These are phyloP conservation scores for Suillus paluster DNA, from an alignment of 768 basidiomycete species.

Conservation along the genomic window DNA sequence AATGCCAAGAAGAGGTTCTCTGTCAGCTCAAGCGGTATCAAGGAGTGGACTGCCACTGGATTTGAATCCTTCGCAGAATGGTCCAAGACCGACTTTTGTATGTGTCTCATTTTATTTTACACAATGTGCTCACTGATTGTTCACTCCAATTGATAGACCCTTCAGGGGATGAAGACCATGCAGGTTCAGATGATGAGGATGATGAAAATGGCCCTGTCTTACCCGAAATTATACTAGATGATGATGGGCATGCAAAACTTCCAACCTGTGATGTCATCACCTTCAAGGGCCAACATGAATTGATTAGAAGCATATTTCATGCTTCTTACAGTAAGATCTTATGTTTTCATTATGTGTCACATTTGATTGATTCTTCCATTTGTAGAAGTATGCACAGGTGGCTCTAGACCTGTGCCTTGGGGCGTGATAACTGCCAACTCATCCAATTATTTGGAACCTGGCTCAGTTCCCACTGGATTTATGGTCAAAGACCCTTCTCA, in stretches of 20 bases:
- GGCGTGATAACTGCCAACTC: background rate
- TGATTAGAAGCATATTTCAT: background rate
- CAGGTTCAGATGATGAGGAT: background rate
- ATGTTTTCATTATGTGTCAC: background rate
- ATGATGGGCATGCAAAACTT: background rate
- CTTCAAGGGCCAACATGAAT: too few relatives aligned
- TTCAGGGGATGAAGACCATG: slow-evolving; percentile 6
- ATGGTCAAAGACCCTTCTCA: background rate
- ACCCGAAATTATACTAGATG: background rate
- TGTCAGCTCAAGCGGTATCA: too few relatives aligned
- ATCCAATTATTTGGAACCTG: background rate
- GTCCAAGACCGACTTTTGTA: background rate
- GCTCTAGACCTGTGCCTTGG: background rate
- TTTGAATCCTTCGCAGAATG: too few relatives aligned
- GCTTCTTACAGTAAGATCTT: background rate
- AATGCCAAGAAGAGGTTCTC: too few relatives aligned
- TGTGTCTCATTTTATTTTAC: background rate
- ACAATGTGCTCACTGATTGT: background rate
- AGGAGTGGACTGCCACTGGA: too few relatives aligned
- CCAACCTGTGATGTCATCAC: background rate
- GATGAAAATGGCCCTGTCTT: background rate
- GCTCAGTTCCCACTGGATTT: background rate
- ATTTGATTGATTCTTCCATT: background rate
- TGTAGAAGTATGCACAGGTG: background rate
- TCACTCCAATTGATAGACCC: background rate